Evolutionary conservation across 225 moss, liverwort and hornwort genomes (phyloP), one percentile per base, ranked within the genome.

Genomic region (Bryum argenteum): DNA sequence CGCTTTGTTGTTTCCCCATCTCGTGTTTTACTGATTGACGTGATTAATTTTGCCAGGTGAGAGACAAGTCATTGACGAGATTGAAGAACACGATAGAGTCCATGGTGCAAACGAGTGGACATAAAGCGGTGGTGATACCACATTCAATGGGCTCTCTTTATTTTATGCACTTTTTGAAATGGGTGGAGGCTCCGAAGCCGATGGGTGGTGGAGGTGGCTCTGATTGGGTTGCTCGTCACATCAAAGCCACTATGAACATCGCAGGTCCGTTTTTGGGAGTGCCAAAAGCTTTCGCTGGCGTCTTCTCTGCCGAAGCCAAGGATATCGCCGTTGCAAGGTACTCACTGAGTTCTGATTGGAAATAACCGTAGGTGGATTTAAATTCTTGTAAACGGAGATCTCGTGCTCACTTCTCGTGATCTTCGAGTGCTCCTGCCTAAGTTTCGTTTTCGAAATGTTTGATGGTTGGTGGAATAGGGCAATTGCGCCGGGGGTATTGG

Each of bases 241-340:
- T 98, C 63, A 91, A 82, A 87, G 92, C 98, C 19, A 88, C 77
- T 8, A 79, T 94, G 87, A 92, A 98, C 67, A 90, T 98, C 54
- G 98, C 88, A 14, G 98, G 94, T 45, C 98, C 98, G 48, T 82
- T 98, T 11, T 79, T 98, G 61, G 98, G 98, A 43, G 98, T 98
- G 63, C 74, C 98, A 8, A 98, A 98, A 70, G 92, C 92, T 44
- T 92, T 91, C 53, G 85, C 94, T 18, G 98, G 98, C 44, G 7
- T 98, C 41, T 98, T 98, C 73, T 98, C 98, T 73, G 98, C 98
- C 2, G 98, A 98, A 79, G 98, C 94, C 40, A 98, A 98, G 78
- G 98, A 98, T 62, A 94, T 98, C 79, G 98, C 98, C 16, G 92
- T 98, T 54, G 98, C 98, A 71, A 94, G 97, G 97, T 98, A 75